Conservation (phyloP, 257 asterid genomes). For the Petrea volubilis region DNA sequence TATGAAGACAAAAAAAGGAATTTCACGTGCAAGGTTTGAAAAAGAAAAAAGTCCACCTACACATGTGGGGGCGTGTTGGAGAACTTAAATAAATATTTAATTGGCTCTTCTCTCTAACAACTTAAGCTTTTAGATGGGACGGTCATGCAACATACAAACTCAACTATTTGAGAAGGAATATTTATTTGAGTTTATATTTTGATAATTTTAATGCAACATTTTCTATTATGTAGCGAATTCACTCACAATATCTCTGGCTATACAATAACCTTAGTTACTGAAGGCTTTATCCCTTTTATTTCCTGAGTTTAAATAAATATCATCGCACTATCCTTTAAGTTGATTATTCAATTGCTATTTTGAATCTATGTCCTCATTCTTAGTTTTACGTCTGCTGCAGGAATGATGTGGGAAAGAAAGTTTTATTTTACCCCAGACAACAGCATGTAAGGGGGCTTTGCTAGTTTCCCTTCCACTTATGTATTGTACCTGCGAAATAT, state of each 20-base stretch:
- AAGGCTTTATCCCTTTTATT: constrained; percentile 5
- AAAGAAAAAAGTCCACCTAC: too few relatives aligned
- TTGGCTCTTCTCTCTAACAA: too few relatives aligned
- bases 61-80: too few relatives aligned
- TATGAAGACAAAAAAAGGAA: too few relatives aligned
- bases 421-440: constrained; percentile 79
- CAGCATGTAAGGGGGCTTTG: constrained; percentile 64
- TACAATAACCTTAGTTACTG: not conserved
- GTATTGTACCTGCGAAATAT: constrained; percentile 1
- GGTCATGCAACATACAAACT: too few relatives aligned
- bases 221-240: too few relatives aligned
- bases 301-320: not conserved
- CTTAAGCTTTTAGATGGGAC: too few relatives aligned
- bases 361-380: constrained; percentile 28
- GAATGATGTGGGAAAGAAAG: constrained; percentile 54
- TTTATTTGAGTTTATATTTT: too few relatives aligned
- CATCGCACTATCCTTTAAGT: not conserved
- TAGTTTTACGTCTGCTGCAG: constrained; percentile 47
- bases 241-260: not conserved
- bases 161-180: too few relatives aligned
- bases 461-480: constrained; percentile 18
- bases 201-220: too few relatives aligned
- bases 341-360: constrained; percentile 2
- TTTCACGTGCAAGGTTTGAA: too few relatives aligned
- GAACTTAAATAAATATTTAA: too few relatives aligned